A percentile compares a stretch with the other conserved stretches of the same genome.
These are phyloP conservation scores for Dichomitus squalens DNA, from an alignment of 1,284 basidiomycete species.

Conservation along the genomic window DNA sequence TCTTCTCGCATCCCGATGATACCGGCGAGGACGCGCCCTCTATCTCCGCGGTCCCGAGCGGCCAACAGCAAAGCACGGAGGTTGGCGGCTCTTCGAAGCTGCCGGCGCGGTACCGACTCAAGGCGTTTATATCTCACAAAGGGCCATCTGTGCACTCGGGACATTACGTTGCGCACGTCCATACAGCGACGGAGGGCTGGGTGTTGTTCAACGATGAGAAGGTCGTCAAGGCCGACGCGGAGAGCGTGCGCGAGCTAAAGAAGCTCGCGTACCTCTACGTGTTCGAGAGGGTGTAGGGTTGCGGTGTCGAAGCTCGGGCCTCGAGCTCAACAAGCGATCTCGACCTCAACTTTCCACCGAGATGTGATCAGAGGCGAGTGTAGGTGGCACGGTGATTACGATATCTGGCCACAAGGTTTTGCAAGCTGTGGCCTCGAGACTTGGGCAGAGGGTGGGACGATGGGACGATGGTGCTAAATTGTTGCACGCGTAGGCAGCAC, in stretches of 20 bases:
- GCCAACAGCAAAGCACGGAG: slow-evolving; percentile 13
- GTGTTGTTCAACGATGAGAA: slow-evolving; percentile 96
- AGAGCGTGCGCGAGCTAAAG: slow-evolving; percentile 75
- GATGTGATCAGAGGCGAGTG: no score
- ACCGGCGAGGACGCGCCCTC: slow-evolving; percentile 61
- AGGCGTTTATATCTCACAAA: slow-evolving; percentile 97
- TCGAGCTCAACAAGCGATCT: background rate
- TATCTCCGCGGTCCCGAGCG: slow-evolving; percentile 27
- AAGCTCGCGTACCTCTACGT: slow-evolving; percentile 88
- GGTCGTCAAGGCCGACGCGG: slow-evolving; percentile 82
- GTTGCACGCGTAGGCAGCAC: background rate
- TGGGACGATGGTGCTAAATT: background rate
- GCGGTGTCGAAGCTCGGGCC: no score
- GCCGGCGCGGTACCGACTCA: slow-evolving; percentile 81
- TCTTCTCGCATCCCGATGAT: slow-evolving; percentile 95
- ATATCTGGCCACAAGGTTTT: no score
- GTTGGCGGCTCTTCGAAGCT: slow-evolving; percentile 56
- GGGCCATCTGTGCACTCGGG: slow-evolving; percentile 94
- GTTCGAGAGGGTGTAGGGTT: slow-evolving; percentile 65
- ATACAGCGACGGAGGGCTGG: slow-evolving; percentile 59
- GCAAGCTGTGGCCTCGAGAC: background rate
- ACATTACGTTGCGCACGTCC: slow-evolving; percentile 89
- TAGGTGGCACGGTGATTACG: no score
- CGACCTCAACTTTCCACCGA: no score
- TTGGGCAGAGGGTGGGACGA: slow-evolving; percentile 14